Conservation (phyloP, 2,329 filamentous ascomycete species). For the Ophiocordyceps sinensis region DNA sequence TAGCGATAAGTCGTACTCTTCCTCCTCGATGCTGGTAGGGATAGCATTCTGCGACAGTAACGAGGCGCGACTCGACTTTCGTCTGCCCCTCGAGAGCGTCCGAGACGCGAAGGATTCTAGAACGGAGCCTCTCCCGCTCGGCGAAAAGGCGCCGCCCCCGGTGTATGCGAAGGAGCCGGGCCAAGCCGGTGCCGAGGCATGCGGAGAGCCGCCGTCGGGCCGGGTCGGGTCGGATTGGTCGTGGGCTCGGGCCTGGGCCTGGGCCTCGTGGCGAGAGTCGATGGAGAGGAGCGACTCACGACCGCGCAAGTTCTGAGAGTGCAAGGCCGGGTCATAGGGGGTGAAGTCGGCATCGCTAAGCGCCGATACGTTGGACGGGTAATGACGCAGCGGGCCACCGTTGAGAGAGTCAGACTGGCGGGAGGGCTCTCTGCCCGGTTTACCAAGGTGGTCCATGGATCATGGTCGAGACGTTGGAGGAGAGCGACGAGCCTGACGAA, state of each 20-base stretch:
- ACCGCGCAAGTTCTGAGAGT: slow-evolving; percentile 14
- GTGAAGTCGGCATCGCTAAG: slow-evolving; percentile 13
- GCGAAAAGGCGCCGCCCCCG: not conserved
- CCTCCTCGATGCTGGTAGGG: slow-evolving; percentile 12
- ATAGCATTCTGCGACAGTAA: not conserved
- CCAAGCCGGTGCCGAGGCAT: not conserved
- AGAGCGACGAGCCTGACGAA: not conserved
- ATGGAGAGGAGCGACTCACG: slow-evolving; percentile 8
- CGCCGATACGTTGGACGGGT: slow-evolving; percentile 19
- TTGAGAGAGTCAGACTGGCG: slow-evolving; percentile 1
- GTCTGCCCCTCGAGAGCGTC: not conserved
- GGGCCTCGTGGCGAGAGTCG: slow-evolving; percentile 4
- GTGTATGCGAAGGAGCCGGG: slow-evolving; percentile 12
- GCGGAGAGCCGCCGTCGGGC: not conserved
- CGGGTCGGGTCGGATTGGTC: not conserved
- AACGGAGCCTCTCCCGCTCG: not conserved
- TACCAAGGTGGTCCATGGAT: not conserved
- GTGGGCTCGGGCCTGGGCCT: not conserved
- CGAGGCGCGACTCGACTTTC: not conserved
- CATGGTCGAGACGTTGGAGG: not conserved
- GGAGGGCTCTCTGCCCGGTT: not conserved
- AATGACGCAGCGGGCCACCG: slow-evolving; percentile 12
- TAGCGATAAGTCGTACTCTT: slow-evolving; percentile 29
- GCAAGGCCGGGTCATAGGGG: slow-evolving; percentile 11
- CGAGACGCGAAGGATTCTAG: not conserved